Percentiles rank a stretch among this genome's conserved stretches.
Conservation (phyloP, 306 rosid genomes). For the Carpinus viminea region DNA sequence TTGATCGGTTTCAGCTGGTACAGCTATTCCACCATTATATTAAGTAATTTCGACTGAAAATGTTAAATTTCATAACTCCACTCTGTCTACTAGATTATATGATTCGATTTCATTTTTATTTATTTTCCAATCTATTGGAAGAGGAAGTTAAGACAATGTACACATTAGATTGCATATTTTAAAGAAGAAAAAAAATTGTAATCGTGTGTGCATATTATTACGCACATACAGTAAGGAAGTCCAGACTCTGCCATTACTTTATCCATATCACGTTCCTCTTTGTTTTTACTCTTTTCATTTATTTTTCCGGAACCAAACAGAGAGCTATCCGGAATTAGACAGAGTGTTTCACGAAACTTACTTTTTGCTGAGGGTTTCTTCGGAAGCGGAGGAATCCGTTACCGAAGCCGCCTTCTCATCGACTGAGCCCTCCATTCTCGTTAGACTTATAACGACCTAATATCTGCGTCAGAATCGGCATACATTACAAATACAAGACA, state of each 20-base stretch:
- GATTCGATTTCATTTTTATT: too few relatives aligned
- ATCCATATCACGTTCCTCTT: background rate
- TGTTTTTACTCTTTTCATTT: background rate
- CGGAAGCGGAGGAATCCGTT: conserved; percentile 25
- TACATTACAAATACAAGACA: background rate
- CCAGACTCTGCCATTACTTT: background rate
- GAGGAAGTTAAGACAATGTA: too few relatives aligned
- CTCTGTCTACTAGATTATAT: too few relatives aligned
- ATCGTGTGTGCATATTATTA: too few relatives aligned
- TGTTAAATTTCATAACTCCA: too few relatives aligned
- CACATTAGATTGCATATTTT: too few relatives aligned
- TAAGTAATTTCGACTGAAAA: background rate
- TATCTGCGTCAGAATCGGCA: background rate
- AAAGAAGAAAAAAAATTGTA: too few relatives aligned
- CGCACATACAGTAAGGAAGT: background rate
- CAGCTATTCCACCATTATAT: background rate
- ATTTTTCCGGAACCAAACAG: conserved; percentile 2
- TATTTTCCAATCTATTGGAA: too few relatives aligned
- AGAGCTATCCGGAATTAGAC: background rate
- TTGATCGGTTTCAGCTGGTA: background rate
- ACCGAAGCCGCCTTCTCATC: conserved; percentile 26
- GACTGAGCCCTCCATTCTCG: conserved; percentile 22
- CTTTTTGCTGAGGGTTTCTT: conserved; percentile 49
- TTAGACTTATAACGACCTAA: background rate
- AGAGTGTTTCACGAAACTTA: conserved; percentile 1